Evolutionary conservation across 495 filamentous ascomycete genomes (phyloP).

Genomic region (Penicillium atrosanguineum): DNA sequence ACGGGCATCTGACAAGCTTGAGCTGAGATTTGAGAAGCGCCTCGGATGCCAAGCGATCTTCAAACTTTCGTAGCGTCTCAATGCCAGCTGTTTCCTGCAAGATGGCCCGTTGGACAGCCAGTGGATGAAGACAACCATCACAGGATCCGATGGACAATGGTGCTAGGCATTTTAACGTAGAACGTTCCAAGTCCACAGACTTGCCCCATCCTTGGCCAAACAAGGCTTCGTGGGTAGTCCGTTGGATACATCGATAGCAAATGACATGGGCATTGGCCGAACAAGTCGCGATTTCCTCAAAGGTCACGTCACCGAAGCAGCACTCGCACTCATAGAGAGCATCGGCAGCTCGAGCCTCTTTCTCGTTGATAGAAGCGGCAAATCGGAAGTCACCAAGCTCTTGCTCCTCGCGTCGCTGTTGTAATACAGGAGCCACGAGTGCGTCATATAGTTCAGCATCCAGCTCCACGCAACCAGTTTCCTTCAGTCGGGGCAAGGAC

Average conservation of each 20-base stretch:
- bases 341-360: conserved; percentile 68
- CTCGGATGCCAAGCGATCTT: conserved; percentile 73
- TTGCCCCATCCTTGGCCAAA: conserved; percentile 90
- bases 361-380: conserved; percentile 67
- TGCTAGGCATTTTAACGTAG: conserved; percentile 77
- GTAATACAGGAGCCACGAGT: conserved; percentile 63
- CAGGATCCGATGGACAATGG: conserved; percentile 64
- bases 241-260: conserved; percentile 80
- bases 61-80: conserved; percentile 67
- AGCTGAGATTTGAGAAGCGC: conserved; percentile 66
- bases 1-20: conserved; percentile 81
- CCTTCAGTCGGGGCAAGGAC: conserved; percentile 56
- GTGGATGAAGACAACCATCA: conserved; percentile 63
- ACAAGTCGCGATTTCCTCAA: conserved; percentile 81
- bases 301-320: conserved; percentile 74
- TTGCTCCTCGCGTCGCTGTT: conserved; percentile 51
- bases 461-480: conserved; percentile 74
- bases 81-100: conserved; percentile 61
- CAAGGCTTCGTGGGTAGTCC: conserved; percentile 75
- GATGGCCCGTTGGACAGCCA: conserved; percentile 70
- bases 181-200: conserved; percentile 67
- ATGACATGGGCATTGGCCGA: conserved; percentile 70
- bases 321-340: conserved; percentile 86
- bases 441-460: conserved; percentile 72
- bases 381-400: conserved; percentile 59